These are phyloP conservation scores for Aureobasidium sp. DNA, from an alignment of 2,329 filamentous ascomycete species.

Conservation along the genomic window DNA sequence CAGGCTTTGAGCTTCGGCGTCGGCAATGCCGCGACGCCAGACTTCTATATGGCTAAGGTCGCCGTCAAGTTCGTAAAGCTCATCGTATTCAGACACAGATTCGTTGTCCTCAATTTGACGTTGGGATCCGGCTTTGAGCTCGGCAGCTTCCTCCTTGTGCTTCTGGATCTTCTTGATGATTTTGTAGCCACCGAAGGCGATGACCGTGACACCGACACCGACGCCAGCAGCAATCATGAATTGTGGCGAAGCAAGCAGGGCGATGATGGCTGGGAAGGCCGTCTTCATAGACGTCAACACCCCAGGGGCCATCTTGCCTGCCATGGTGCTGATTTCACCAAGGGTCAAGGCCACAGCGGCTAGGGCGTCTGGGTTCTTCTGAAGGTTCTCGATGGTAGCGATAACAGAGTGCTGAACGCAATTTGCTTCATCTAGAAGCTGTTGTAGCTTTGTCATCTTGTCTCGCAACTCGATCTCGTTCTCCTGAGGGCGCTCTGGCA, in stretches of 20 bases:
- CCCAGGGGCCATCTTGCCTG: conserved; percentile 74
- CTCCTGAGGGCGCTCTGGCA: conserved; percentile 36
- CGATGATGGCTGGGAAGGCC: conserved; percentile 76
- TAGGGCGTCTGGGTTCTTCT: conserved; percentile 80
- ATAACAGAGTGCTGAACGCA: conserved; percentile 79
- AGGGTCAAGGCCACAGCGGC: conserved; percentile 88
- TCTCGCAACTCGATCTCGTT: conserved; percentile 52
- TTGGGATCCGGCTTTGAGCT: conserved; percentile 18
- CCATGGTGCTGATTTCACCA: conserved; percentile 77
- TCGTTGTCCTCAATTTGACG: conserved; percentile 22
- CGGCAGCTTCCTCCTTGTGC: conserved; percentile 28
- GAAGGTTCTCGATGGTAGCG: conserved; percentile 70
- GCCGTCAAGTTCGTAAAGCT: conserved; percentile 45
- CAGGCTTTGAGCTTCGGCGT: conserved; percentile 43
- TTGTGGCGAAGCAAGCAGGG: conserved; percentile 77
- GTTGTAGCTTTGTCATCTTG: conserved; percentile 67
- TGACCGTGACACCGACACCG: conserved; percentile 84
- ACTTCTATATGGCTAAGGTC: conserved; percentile 51
- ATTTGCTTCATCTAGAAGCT: conserved; percentile 74
- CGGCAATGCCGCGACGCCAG: conserved; percentile 56
- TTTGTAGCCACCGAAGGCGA: conserved; percentile 94
- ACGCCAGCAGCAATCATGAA: conserved; percentile 90
- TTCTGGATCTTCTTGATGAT: conserved; percentile 78
- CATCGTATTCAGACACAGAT: conserved; percentile 37
- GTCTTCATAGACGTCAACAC: conserved; percentile 68